A percentile compares a stretch with the other conserved stretches of the same genome.
Conservation (phyloP, 805 yeast genomes). For the Candida hungchunana region DNA sequence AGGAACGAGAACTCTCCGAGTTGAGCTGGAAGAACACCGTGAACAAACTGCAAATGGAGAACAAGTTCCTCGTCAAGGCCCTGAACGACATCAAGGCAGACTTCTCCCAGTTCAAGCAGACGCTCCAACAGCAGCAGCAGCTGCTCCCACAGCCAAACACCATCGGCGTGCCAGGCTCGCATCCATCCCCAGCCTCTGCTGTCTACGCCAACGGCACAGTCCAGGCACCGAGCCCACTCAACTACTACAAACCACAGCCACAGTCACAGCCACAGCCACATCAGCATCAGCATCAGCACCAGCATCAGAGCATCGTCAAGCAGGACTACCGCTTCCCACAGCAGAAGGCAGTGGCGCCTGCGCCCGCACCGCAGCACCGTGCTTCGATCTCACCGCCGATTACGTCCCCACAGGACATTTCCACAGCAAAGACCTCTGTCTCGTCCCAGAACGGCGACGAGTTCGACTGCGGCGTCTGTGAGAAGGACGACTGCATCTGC, state of each 20-base stretch:
- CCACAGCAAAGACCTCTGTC: constrained; percentile 20
- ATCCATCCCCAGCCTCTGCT: constrained; percentile 19
- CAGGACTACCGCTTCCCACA: constrained; percentile 9
- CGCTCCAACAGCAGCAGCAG: constrained; percentile 5
- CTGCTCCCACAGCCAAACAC: constrained; percentile 12
- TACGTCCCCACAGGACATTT: constrained; percentile 36
- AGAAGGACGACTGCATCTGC: constrained; percentile 66
- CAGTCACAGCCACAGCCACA: constrained; percentile 12
- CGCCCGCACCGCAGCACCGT: constrained; percentile 24
- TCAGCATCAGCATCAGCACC: constrained; percentile 3
- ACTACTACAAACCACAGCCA: constrained; percentile 48
- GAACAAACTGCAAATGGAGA: constrained; percentile 28
- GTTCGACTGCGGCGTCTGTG: constrained; percentile 59
- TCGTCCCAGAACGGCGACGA: constrained; percentile 19
- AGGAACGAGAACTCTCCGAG: constrained; percentile 58
- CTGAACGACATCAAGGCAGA: constrained; percentile 28
- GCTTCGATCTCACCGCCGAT: constrained; percentile 35
- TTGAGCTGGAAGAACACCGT: constrained; percentile 24
- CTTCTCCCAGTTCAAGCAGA: constrained; percentile 21
- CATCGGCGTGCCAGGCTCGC: constrained; percentile 14
- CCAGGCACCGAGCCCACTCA: constrained; percentile 28
- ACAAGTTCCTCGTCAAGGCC: constrained; percentile 29
- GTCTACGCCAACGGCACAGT: constrained; percentile 24
- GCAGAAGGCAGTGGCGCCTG: too few relatives aligned
- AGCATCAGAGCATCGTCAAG: constrained; percentile 3